Evolutionary conservation across 208 protist species (phyloP).

Genomic region (Crithidia expoeki): DNA sequence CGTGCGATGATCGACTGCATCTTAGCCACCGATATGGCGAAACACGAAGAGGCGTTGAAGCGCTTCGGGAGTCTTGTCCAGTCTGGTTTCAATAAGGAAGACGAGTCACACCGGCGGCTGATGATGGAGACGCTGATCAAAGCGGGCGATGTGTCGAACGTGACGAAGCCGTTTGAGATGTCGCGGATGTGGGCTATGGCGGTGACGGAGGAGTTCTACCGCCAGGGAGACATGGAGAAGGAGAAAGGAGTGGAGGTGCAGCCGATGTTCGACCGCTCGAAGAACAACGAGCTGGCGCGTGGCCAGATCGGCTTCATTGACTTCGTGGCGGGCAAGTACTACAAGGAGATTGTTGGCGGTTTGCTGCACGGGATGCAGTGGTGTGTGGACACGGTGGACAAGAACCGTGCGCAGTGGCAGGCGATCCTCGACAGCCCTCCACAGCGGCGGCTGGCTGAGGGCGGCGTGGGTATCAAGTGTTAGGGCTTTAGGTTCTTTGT

Average conservation of each 20-base stretch:
- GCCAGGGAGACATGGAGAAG: constrained; percentile 90
- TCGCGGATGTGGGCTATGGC: constrained; percentile 82
- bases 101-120: constrained; percentile 29
- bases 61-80: constrained; percentile 31
- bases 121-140: constrained; percentile 84
- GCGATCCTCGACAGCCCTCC: constrained; percentile 70
- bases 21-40: constrained; percentile 88
- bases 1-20: constrained; percentile 81
- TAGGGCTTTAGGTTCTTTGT: no score
- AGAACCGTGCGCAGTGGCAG: constrained; percentile 76
- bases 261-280: constrained; percentile 87
- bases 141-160: constrained; percentile 85
- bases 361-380: constrained; percentile 81
- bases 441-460: no score
- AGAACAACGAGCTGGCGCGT: constrained; percentile 85
- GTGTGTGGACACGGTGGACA: constrained; percentile 69
- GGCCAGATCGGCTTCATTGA: constrained; percentile 90
- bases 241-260: constrained; percentile 82
- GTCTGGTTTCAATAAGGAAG: constrained; percentile 42
- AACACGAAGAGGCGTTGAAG: constrained; percentile 60
- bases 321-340: constrained; percentile 84
- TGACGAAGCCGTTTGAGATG: constrained; percentile 87
- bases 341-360: constrained; percentile 60
- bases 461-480: no score
- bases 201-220: constrained; percentile 91